Evolutionary conservation across 495 filamentous ascomycete genomes (phyloP).

Genomic region (Talaromyces ruber): DNA sequence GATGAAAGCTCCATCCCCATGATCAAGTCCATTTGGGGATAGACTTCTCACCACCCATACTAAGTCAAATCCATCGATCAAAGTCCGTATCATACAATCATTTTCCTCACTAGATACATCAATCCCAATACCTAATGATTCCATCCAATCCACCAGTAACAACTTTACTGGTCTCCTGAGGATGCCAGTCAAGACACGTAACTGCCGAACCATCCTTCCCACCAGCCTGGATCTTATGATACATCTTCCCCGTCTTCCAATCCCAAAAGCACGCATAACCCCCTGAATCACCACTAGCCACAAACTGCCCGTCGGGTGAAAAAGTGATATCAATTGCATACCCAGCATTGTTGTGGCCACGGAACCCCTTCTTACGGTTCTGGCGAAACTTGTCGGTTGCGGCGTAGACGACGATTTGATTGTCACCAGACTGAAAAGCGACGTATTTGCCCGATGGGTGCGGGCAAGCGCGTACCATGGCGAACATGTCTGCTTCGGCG

Average conservation of each 20-base stretch:
- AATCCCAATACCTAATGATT: slow-evolving; percentile 94
- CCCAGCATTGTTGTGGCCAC: slow-evolving; percentile 90
- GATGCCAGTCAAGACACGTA: slow-evolving; percentile 83
- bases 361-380: slow-evolving; percentile 93
- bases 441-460: slow-evolving; percentile 91
- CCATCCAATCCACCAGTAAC: slow-evolving; percentile 86
- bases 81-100: neutral
- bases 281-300: slow-evolving; percentile 72
- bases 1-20: too few species aligned
- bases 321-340: slow-evolving; percentile 86
- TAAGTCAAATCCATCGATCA: neutral
- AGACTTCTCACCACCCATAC: neutral
- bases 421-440: slow-evolving; percentile 85
- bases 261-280: slow-evolving; percentile 96
- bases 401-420: slow-evolving; percentile 94
- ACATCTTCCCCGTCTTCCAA: slow-evolving; percentile 98
- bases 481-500: slow-evolving; percentile 95
- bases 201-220: slow-evolving; percentile 56
- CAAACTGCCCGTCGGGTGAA: slow-evolving; percentile 83
- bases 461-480: slow-evolving; percentile 67
- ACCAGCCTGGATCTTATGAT: slow-evolving; percentile 81
- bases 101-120: slow-evolving; percentile 9
- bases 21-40: too few species aligned
- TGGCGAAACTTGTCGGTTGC: slow-evolving; percentile 90
- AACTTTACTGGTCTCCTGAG: slow-evolving; percentile 89